phyloP scores from a whole-genome alignment of 148 eudicot genomes.

The Fagopyrum tataricum region DNA sequence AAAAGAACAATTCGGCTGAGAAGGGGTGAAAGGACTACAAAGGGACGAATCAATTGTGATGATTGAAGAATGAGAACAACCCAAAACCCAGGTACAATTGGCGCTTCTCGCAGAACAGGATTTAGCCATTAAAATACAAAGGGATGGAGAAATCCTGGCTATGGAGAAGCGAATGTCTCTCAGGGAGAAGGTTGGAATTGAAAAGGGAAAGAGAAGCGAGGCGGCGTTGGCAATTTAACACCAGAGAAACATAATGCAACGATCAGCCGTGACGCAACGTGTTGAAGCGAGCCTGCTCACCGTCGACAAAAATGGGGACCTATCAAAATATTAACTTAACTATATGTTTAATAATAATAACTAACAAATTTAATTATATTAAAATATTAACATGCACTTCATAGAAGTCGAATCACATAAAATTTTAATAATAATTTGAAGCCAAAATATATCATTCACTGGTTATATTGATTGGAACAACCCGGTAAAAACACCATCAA shows the following conservation, averaged over 20 bases:
- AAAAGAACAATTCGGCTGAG: not conserved
- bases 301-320: too few species aligned
- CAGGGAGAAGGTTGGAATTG: not conserved
- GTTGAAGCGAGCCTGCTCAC: not conserved
- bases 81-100: slow-evolving; percentile 3
- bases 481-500: too few species aligned
- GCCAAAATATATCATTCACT: too few species aligned
- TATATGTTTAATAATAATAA: too few species aligned
- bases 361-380: too few species aligned
- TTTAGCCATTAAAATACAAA: slow-evolving; percentile 13
- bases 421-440: too few species aligned
- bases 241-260: not conserved
- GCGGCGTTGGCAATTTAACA: not conserved
- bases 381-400: too few species aligned
- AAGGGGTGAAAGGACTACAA: slow-evolving; percentile 4
- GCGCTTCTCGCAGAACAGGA: not conserved
- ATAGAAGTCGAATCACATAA: too few species aligned
- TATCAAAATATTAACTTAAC: too few species aligned
- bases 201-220: not conserved
- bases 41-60: not conserved
- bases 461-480: too few species aligned
- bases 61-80: not conserved
- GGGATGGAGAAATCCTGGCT: not conserved
- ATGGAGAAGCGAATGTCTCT: not conserved
- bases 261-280: not conserved